Evolutionary conservation across 306 rosid genomes (phyloP).

Genomic region (Begonia peltatifolia): DNA sequence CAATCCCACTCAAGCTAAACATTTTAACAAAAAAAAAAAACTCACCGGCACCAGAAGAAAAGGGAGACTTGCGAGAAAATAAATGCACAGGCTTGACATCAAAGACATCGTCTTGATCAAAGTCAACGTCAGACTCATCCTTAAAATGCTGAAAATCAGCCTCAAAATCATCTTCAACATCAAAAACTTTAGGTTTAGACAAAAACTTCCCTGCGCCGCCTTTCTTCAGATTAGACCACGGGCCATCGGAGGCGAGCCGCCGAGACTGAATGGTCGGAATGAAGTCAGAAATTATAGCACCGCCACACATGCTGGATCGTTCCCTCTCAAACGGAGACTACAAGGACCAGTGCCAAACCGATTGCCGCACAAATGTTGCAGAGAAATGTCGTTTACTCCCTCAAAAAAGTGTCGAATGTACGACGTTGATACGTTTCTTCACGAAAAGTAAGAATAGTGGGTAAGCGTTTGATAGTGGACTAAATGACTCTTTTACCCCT

Average conservation of each 20-base stretch:
- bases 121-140: slow-evolving; percentile 71
- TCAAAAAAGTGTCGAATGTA: too few relatives aligned
- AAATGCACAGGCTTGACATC: slow-evolving; percentile 39
- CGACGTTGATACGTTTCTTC: too few relatives aligned
- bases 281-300: slow-evolving; percentile 89
- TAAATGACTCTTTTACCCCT: too few relatives aligned
- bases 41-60: slow-evolving; percentile 17
- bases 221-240: slow-evolving; percentile 59
- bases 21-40: slow-evolving; percentile 56
- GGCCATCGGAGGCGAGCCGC: slow-evolving; percentile 41
- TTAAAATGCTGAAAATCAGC: slow-evolving; percentile 71
- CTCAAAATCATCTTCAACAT: slow-evolving; percentile 65
- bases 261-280: slow-evolving; percentile 37
- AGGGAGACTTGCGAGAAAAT: slow-evolving; percentile 18
- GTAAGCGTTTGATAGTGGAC: too few relatives aligned
- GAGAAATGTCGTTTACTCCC: too few relatives aligned
- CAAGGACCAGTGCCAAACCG: too few relatives aligned
- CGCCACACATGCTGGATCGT: slow-evolving; percentile 61
- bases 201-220: slow-evolving; percentile 14
- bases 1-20: slow-evolving; percentile 37
- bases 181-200: slow-evolving; percentile 25
- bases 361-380: too few relatives aligned
- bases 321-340: too few relatives aligned
- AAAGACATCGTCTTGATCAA: slow-evolving; percentile 30
- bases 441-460: too few relatives aligned